These are phyloP conservation scores for Phytopythium litorale DNA, from an alignment of 352 stramenopile species.

Conservation along the genomic window DNA sequence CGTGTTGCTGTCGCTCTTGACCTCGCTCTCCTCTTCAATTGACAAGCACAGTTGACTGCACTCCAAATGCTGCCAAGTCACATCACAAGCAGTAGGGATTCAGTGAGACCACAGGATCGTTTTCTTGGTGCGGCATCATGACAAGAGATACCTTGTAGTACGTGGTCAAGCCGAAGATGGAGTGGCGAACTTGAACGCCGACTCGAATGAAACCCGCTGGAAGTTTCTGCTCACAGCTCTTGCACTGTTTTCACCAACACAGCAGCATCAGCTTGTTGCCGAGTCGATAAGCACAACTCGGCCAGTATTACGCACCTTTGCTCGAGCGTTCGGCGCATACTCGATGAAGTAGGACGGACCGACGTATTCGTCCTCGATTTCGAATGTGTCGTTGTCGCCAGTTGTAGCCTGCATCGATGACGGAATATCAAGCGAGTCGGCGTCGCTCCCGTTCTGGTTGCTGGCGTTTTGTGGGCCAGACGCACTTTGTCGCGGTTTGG, in stretches of 20 bases:
- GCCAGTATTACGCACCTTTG: conserved; percentile 33
- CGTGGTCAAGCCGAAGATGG: conserved; percentile 72
- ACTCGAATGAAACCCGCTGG: conserved; percentile 38
- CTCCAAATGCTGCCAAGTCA: conserved; percentile 24
- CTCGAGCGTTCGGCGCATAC: conserved; percentile 52
- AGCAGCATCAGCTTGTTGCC: conserved; percentile 4
- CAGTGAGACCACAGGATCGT: neutral
- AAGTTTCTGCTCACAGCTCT: conserved; percentile 71
- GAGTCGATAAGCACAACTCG: neutral
- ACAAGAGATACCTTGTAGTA: conserved; percentile 71
- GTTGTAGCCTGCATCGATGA: conserved; percentile 4
- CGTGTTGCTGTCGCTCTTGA: conserved; percentile 8
- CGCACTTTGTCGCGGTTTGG: neutral
- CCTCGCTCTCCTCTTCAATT: conserved; percentile 14
- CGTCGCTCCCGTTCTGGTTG: conserved; percentile 19
- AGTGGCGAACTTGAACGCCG: conserved; percentile 60
- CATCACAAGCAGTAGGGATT: neutral
- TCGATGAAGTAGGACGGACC: conserved; percentile 65
- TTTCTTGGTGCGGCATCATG: neutral
- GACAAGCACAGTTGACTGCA: conserved; percentile 20
- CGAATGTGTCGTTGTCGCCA: conserved; percentile 17
- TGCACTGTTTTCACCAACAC: conserved; percentile 44
- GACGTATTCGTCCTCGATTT: conserved; percentile 35
- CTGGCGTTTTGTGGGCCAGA: neutral
- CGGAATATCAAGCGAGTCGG: conserved; percentile 35